Conservation (phyloP, 495 filamentous ascomycete genomes). For the Xylaria palmicola region DNA sequence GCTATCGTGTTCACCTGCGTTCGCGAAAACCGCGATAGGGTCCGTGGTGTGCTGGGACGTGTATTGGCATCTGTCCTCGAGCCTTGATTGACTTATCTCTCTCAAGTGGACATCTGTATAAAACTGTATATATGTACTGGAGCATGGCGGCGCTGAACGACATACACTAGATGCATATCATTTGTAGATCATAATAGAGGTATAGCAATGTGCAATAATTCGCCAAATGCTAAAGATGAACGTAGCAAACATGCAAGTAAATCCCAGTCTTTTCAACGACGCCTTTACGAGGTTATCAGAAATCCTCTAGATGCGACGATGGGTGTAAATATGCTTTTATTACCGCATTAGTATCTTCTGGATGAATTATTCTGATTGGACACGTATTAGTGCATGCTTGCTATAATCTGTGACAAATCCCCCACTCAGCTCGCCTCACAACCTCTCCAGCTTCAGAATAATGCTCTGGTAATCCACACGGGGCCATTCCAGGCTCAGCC, state of each 20-base stretch:
- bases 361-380: neutral
- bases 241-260: too few species aligned
- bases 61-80: constrained; percentile 58
- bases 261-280: too few species aligned
- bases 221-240: too few species aligned
- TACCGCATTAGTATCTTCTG: neutral
- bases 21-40: constrained; percentile 60
- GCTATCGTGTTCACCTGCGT: constrained; percentile 75
- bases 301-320: neutral
- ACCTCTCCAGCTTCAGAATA: constrained; percentile 43
- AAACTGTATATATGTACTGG: neutral
- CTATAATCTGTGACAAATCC: too few species aligned
- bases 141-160: neutral
- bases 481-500: constrained; percentile 40
- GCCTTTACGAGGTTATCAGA: too few species aligned
- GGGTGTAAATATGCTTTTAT: neutral
- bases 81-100: too few species aligned
- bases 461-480: constrained; percentile 42
- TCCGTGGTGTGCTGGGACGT: constrained; percentile 74
- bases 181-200: too few species aligned
- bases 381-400: too few species aligned
- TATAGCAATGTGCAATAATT: neutral
- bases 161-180: too few species aligned
- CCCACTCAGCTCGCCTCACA: constrained; percentile 12
- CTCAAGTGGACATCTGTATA: too few species aligned